Evolutionary conservation across 164 flowering plant species (phyloP).

Genomic region (Vitis cinerea): DNA sequence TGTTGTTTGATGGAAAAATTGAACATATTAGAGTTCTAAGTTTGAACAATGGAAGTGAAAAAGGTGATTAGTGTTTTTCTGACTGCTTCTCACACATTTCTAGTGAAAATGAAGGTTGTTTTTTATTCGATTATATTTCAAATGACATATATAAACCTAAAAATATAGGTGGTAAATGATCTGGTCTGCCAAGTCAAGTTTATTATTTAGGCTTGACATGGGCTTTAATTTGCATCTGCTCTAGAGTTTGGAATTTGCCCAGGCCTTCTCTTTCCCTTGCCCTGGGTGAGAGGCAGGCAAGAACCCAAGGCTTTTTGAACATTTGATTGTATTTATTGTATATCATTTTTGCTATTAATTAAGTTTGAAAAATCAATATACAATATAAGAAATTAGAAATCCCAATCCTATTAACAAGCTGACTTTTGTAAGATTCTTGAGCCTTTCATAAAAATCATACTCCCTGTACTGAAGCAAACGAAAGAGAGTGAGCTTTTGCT

Average conservation of each 20-base stretch:
- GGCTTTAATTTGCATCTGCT: not conserved
- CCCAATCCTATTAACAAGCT: not conserved
- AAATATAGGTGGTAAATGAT: too few species aligned
- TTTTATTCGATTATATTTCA: not conserved
- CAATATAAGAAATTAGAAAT: not conserved
- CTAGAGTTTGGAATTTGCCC: too few species aligned
- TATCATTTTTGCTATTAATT: not conserved
- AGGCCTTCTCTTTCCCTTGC: too few species aligned
- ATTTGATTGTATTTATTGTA: too few species aligned
- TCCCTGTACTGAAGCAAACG: too few species aligned
- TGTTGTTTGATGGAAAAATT: too few species aligned
- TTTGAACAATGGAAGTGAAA: not conserved
- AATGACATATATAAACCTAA: too few species aligned
- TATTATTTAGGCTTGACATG: not conserved
- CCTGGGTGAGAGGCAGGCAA: too few species aligned
- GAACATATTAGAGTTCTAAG: too few species aligned
- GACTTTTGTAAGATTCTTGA: not conserved
- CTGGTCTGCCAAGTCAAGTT: not conserved
- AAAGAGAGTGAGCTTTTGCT: conserved; percentile 15
- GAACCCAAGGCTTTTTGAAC: too few species aligned
- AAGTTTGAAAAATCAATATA: not conserved
- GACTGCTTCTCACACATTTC: not conserved
- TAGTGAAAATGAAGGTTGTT: not conserved
- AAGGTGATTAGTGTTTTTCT: not conserved
- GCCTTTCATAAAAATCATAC: too few species aligned